Evolutionary conservation across 768 basidiomycete species (phyloP).

Genomic region (Suillus subalutaceus): DNA sequence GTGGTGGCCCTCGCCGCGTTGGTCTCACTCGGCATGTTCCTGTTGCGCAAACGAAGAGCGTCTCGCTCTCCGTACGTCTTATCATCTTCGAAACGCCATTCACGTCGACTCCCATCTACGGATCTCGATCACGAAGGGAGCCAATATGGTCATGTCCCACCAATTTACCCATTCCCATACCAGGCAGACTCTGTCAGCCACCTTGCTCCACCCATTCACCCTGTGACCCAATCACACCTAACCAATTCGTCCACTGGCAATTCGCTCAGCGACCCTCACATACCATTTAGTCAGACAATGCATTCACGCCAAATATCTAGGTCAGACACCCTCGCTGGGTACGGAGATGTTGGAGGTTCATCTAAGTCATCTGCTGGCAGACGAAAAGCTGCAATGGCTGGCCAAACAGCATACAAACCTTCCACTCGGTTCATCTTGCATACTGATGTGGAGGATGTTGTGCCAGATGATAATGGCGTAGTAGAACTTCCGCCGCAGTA

Average conservation of each 20-base stretch:
- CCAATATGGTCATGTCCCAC: constrained; percentile 36
- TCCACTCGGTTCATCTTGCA: constrained; percentile 66
- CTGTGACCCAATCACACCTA: constrained; percentile 10
- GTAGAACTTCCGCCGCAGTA: constrained; percentile 82
- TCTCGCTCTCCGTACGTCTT: constrained; percentile 32
- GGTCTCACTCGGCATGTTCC: constrained; percentile 55
- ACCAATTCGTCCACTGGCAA: constrained; percentile 10
- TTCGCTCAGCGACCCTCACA: constrained; percentile 3
- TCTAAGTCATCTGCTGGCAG: constrained; percentile 43
- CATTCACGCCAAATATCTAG: constrained; percentile 27
- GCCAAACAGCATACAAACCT: constrained; percentile 39
- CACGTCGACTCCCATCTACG: constrained; percentile 39
- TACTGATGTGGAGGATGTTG: constrained; percentile 65
- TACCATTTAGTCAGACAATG: constrained; percentile 4
- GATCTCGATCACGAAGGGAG: constrained; percentile 37
- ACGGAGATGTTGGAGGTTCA: constrained; percentile 24
- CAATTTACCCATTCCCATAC: constrained; percentile 37
- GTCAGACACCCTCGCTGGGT: constrained; percentile 21
- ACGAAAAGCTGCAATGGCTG: constrained; percentile 61
- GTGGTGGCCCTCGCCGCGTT: constrained; percentile 56
- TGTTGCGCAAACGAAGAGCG: constrained; percentile 38
- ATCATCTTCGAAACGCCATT: constrained; percentile 27
- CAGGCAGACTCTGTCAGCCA: constrained; percentile 24
- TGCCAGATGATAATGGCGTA: constrained; percentile 51
- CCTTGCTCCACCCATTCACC: constrained; percentile 17